A percentile compares a stretch with the other conserved stretches of the same genome.
Evolutionary conservation across 73 alveolate genomes (phyloP).

Genomic region (Paramecium tetraurelia): DNA sequence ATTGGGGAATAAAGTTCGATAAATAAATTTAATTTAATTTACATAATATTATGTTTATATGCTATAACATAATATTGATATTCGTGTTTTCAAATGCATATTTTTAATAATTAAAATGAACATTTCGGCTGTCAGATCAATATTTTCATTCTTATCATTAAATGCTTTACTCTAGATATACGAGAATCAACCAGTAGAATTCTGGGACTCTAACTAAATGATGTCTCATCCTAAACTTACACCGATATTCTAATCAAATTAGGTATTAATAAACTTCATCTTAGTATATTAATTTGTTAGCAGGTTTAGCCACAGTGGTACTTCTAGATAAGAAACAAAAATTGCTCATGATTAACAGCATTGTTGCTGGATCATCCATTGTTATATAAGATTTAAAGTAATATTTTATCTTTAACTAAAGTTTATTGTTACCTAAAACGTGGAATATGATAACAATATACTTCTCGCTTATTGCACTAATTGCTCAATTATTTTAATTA

Average conservation of each 20-base stretch:
- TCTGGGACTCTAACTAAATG: background rate
- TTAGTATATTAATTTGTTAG: background rate
- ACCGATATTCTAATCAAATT: background rate
- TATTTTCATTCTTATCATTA: background rate
- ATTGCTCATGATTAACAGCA: background rate
- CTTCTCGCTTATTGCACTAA: background rate
- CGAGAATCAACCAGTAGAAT: constrained; percentile 2
- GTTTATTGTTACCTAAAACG: background rate
- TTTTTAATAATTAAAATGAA: background rate
- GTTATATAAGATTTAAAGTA: background rate
- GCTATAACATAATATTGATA: background rate
- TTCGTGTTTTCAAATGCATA: background rate
- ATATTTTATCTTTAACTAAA: background rate
- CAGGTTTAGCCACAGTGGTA: background rate
- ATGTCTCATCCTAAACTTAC: background rate
- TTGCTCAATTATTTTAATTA: background rate
- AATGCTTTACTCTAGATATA: background rate
- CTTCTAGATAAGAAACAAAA: background rate
- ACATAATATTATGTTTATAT: background rate
- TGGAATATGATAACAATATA: background rate
- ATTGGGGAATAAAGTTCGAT: background rate
- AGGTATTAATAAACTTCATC: background rate
- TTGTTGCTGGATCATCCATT: background rate
- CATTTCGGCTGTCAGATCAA: background rate
- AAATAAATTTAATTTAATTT: background rate